These are phyloP conservation scores for Croton setiger DNA, from an alignment of 441 rosid species.

Conservation along the genomic window DNA sequence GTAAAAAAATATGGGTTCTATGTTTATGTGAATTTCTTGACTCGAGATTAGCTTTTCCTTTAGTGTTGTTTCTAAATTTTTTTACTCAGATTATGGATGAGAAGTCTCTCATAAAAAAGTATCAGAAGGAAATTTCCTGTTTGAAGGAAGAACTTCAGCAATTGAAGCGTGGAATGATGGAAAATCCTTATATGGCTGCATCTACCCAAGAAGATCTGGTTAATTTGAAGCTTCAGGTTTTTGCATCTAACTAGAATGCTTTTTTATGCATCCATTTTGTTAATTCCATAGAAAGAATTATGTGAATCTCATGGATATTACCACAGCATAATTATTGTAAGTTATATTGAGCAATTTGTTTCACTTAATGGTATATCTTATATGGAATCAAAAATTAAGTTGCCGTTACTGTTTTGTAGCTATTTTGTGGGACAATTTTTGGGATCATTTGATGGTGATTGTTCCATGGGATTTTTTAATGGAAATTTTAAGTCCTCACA, in stretches of 20 bases:
- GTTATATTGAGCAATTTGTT: neutral
- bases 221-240: constrained; percentile 87
- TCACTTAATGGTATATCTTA: too few species aligned
- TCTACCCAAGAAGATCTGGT: constrained; percentile 74
- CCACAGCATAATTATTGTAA: neutral
- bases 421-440: too few species aligned
- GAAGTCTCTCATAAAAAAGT: constrained; percentile 88
- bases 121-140: constrained; percentile 80
- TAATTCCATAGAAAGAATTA: neutral
- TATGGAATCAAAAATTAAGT: too few species aligned
- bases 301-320: neutral
- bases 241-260: constrained; percentile 11
- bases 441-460: too few species aligned
- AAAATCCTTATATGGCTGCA: constrained; percentile 39
- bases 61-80: constrained; percentile 3
- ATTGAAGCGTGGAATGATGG: constrained; percentile 57
- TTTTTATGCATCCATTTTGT: too few species aligned
- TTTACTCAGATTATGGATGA: constrained; percentile 77
- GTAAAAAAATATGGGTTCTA: constrained; percentile 36
- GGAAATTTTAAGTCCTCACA: too few species aligned
- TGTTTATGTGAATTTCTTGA: constrained; percentile 10
- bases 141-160: constrained; percentile 85
- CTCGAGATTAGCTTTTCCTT: constrained; percentile 19
- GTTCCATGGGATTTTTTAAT: too few species aligned
- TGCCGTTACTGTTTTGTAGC: too few species aligned